phyloP scores from a whole-genome alignment of 331 rosid genomes.

The Erythrophleum ivorense region DNA sequence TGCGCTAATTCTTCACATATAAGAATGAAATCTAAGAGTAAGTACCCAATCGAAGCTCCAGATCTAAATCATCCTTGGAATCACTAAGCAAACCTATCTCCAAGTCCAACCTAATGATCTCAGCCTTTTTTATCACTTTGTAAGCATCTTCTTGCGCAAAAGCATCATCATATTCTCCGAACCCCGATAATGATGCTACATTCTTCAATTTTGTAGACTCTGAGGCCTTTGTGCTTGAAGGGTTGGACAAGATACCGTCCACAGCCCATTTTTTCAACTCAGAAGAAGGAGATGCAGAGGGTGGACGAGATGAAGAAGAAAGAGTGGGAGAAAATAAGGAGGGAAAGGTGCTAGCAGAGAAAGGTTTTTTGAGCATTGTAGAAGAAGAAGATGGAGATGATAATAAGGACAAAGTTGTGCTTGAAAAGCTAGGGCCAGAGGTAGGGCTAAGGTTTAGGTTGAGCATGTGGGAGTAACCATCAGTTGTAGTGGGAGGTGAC shows the following conservation, averaged over 20 bases:
- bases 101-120: constrained; percentile 68
- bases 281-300: constrained; percentile 27
- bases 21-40: constrained; percentile 43
- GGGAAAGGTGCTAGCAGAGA: constrained; percentile 49
- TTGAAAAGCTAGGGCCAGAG: constrained; percentile 54
- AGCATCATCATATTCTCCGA: constrained; percentile 29
- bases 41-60: constrained; percentile 92
- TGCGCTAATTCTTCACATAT: background rate
- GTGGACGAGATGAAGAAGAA: constrained; percentile 34
- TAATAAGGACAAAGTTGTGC: constrained; percentile 45
- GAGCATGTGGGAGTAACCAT: constrained; percentile 44
- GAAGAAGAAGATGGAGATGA: constrained; percentile 38
- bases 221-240: constrained; percentile 38
- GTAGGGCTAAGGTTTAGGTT: constrained; percentile 53
- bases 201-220: constrained; percentile 34
- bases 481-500: constrained; percentile 50
- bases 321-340: constrained; percentile 46
- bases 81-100: constrained; percentile 60
- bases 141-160: constrained; percentile 40
- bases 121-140: constrained; percentile 52
- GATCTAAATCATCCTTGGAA: constrained; percentile 72
- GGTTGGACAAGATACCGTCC: constrained; percentile 46
- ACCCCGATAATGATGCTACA: constrained; percentile 36
- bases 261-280: constrained; percentile 49
- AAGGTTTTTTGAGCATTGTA: constrained; percentile 36